Evolutionary conservation across 1,284 basidiomycete genomes (phyloP).

Genomic region (Ustilago crameri): DNA sequence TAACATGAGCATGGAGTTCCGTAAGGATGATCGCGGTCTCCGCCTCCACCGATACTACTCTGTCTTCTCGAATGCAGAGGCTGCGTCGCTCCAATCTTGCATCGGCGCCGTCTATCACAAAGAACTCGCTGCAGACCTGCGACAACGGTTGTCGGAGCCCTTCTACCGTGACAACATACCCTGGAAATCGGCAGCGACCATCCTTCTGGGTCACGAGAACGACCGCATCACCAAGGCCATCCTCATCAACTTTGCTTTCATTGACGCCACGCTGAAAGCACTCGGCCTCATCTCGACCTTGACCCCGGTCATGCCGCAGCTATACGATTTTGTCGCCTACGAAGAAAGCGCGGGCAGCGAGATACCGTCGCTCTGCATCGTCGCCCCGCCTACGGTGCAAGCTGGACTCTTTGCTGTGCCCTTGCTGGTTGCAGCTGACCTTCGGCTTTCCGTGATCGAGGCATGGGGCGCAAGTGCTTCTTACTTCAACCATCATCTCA

Average conservation of each 20-base stretch:
- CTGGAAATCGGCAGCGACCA: constrained; percentile 35
- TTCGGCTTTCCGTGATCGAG: constrained; percentile 42
- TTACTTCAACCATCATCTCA: constrained; percentile 43
- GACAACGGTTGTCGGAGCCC: constrained; percentile 29
- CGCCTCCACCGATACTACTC: constrained; percentile 44
- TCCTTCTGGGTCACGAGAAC: constrained; percentile 35
- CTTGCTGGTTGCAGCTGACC: constrained; percentile 37
- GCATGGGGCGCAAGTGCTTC: constrained; percentile 39
- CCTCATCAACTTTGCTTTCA: constrained; percentile 42
- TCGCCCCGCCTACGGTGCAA: constrained; percentile 36
- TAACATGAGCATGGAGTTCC: constrained; percentile 33
- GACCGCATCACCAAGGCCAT: constrained; percentile 35
- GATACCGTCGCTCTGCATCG: constrained; percentile 38
- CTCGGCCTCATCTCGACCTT: constrained; percentile 32
- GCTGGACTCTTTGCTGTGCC: constrained; percentile 42
- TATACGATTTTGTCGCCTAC: constrained; percentile 43
- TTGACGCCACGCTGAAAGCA: constrained; percentile 40
- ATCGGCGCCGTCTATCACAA: constrained; percentile 43
- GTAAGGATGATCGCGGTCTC: constrained; percentile 38
- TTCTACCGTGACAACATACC: constrained; percentile 28
- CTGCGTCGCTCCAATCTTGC: constrained; percentile 26
- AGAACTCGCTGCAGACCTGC: constrained; percentile 42
- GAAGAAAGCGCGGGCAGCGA: constrained; percentile 35
- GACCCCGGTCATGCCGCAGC: constrained; percentile 40
- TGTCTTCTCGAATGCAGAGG: constrained; percentile 41